Evolutionary conservation across 495 filamentous ascomycete genomes (phyloP).

Genomic region (Hyaloscypha bicolor): DNA sequence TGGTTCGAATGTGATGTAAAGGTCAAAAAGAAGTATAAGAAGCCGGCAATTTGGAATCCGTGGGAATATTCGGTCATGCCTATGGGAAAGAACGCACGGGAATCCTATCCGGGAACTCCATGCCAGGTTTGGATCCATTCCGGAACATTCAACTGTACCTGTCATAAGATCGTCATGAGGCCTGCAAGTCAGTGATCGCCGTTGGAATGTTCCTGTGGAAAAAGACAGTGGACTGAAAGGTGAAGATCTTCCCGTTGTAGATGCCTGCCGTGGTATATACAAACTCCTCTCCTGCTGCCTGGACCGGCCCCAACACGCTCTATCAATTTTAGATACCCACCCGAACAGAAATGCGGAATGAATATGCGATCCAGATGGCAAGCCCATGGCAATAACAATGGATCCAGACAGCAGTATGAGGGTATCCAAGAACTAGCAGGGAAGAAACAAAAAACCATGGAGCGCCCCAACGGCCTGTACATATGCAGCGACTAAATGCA

Average conservation of each 20-base stretch:
- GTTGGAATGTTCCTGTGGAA: constrained; percentile 8
- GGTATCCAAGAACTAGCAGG: constrained; percentile 28
- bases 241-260: constrained; percentile 17
- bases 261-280: constrained; percentile 30
- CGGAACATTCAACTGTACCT: constrained; percentile 3
- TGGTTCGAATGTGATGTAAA: background rate
- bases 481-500: constrained; percentile 34
- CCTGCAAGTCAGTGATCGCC: constrained; percentile 3
- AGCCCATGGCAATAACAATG: constrained; percentile 25
- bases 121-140: background rate
- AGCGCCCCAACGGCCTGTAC: constrained; percentile 31
- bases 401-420: constrained; percentile 35
- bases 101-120: background rate
- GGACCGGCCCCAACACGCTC: constrained; percentile 27
- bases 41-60: background rate
- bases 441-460: constrained; percentile 19
- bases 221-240: constrained; percentile 2
- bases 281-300: constrained; percentile 31
- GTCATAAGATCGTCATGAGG: background rate
- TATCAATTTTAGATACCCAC: constrained; percentile 31
- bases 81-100: background rate
- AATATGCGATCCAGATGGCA: constrained; percentile 15
- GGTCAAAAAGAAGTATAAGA: background rate
- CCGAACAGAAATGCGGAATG: constrained; percentile 14
- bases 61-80: background rate